Conservation (phyloP, 2,329 filamentous ascomycete species). For the Intubia oerlemansii region DNA sequence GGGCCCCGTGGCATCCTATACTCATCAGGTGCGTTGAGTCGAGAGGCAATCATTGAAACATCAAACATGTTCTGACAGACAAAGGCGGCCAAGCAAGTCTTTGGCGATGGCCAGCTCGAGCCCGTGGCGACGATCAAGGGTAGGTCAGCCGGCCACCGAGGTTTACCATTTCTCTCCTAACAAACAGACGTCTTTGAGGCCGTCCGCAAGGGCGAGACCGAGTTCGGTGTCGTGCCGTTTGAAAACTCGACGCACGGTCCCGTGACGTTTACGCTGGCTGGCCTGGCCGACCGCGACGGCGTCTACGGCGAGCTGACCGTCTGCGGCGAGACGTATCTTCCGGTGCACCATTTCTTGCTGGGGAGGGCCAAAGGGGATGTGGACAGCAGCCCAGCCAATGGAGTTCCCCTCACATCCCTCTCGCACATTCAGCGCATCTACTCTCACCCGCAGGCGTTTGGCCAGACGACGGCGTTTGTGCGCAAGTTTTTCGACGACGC, state of each 20-base stretch:
- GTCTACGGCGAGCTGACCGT: constrained; percentile 50
- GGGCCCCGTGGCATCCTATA: constrained; percentile 11
- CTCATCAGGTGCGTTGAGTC: constrained; percentile 10
- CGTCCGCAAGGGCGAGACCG: constrained; percentile 43
- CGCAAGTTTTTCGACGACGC: constrained; percentile 30
- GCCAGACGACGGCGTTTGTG: constrained; percentile 68
- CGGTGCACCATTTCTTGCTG: constrained; percentile 74
- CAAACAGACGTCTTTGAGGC: constrained; percentile 55
- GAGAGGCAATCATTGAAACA: background rate
- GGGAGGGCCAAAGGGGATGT: constrained; percentile 19
- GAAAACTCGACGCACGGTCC: constrained; percentile 93
- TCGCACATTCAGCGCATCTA: constrained; percentile 54
- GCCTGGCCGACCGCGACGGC: constrained; percentile 53
- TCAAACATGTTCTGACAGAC: no score
- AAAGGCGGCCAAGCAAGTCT: constrained; percentile 17
- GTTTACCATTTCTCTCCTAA: background rate
- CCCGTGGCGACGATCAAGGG: constrained; percentile 30
- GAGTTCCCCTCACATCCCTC: constrained; percentile 25
- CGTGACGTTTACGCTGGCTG: constrained; percentile 75
- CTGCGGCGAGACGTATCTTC: constrained; percentile 65
- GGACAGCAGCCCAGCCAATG: constrained; percentile 2
- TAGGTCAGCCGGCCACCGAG: no score
- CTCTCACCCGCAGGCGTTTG: constrained; percentile 75
- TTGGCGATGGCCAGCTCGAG: constrained; percentile 23
- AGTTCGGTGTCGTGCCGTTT: constrained; percentile 72